Conservation (phyloP, 768 basidiomycete species). For the Tulasnella sp. region DNA sequence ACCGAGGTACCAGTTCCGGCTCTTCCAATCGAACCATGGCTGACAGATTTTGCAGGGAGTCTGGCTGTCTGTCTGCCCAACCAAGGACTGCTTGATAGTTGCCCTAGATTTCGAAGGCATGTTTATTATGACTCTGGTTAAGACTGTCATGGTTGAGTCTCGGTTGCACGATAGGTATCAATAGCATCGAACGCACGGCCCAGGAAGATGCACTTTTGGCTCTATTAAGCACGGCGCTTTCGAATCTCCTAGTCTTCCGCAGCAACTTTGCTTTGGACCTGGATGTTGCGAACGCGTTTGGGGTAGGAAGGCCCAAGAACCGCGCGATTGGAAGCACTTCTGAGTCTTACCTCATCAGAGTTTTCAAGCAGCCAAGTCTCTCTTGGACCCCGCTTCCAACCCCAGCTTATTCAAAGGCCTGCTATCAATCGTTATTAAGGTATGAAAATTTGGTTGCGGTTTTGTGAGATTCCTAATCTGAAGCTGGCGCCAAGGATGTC, state of each 20-base stretch:
- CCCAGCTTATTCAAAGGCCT: conserved; percentile 57
- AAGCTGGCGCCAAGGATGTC: conserved; percentile 49
- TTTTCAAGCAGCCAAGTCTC: conserved; percentile 32
- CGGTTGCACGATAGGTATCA: conserved; percentile 42
- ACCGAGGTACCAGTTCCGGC: conserved; percentile 1
- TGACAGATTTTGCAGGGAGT: conserved; percentile 53
- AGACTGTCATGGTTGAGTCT: too few relatives aligned
- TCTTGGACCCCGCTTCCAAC: conserved; percentile 58
- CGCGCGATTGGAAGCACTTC: too few relatives aligned
- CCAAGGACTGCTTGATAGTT: conserved; percentile 51
- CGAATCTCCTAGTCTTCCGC: conserved; percentile 59
- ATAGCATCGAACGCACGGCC: conserved; percentile 58
- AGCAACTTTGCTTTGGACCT: conserved; percentile 61
- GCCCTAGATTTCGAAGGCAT: conserved; percentile 62
- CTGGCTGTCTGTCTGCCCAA: conserved; percentile 65
- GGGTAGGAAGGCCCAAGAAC: conserved; percentile 39
- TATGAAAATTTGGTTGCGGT: conserved; percentile 21
- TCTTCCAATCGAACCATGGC: neutral
- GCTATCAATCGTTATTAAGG: conserved; percentile 62
- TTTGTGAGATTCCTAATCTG: neutral
- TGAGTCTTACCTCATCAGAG: too few relatives aligned
- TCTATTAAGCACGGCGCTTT: conserved; percentile 60
- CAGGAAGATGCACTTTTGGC: conserved; percentile 63
- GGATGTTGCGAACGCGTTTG: conserved; percentile 57
- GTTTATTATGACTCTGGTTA: neutral